Base-by-base conservation (phyloP, 2,329 filamentous ascomycete genomes). In the Epichloe hybrida region DNA sequence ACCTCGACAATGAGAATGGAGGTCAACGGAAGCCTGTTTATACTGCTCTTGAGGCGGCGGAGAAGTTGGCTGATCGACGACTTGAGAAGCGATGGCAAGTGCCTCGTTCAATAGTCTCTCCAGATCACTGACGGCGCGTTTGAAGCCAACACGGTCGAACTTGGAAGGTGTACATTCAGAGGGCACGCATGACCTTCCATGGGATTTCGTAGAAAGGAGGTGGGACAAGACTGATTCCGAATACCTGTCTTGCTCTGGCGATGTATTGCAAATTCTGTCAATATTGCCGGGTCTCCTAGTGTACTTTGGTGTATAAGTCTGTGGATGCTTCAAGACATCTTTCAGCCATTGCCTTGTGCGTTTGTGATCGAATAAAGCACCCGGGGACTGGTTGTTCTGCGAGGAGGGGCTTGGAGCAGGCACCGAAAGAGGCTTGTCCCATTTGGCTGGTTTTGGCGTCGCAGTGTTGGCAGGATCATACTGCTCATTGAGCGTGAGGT, bases 91-190 rank as follows among this genome's bases (percentile, higher is more conserved):
- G 41, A 76, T 59, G 2, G 64, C 60, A 8, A 75, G 56, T 11
- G 72, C 72, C 57, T 77, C 72, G 35, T 63, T 67, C 5, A 77
- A 57, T 17, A 77, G 66, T 23, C 67, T 62, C 52, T 77, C 72
- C 27, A 76, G 61, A 52, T 75, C 68, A 37, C 61, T 62, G 37
- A 73, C 61, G 3, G 68, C 65, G 5, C 57, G 62, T 42, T 64
- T 65, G 53, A 73, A 69, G 7, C 53, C 50, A 23, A 54, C 35
- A 3, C 58, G 56, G 39, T 66, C 62, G 35, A 64, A 53, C 7
- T 49, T 58, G 7, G 55, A 49, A 15, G 59, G 55, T n/a, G 56
- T 56, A 11, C 52, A 57, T 12, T 56, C 54, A 23, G 59, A 58
- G 8, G 56, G 39, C 7, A 50, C 48, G 15, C 59, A 57, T 15